These are phyloP conservation scores for Coemansia sp. DNA, from an alignment of 192 early-diverging fungal genomes.

Conservation along the genomic window DNA sequence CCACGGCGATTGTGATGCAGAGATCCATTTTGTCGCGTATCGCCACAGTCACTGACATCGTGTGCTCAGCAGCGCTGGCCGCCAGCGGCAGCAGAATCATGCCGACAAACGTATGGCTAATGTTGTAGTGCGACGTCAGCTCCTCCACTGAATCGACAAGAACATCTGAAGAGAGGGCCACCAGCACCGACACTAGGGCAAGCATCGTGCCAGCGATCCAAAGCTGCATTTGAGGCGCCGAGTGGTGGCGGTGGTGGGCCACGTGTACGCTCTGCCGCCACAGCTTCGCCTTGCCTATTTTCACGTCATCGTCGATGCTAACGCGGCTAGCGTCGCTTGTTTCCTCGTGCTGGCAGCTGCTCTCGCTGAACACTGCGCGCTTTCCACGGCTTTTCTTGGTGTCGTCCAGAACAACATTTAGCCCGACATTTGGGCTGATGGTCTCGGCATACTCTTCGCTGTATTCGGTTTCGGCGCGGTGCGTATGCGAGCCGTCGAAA, in stretches of 20 bases:
- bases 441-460: slow-evolving; percentile 47
- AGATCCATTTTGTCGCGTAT: slow-evolving; percentile 90
- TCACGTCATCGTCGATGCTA: background rate
- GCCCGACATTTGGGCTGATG: background rate
- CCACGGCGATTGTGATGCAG: slow-evolving; percentile 74
- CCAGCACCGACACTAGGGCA: slow-evolving; percentile 62
- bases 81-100: slow-evolving; percentile 91
- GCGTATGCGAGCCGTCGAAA: slow-evolving; percentile 47
- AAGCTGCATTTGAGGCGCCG: slow-evolving; percentile 59
- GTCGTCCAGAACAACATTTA: slow-evolving; percentile 4
- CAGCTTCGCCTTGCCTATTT: slow-evolving; percentile 5
- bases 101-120: slow-evolving; percentile 87
- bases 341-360: background rate
- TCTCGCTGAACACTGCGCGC: slow-evolving; percentile 8
- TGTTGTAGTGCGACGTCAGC: slow-evolving; percentile 62
- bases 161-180: slow-evolving; percentile 79
- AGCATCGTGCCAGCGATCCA: slow-evolving; percentile 65
- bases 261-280: slow-evolving; percentile 10
- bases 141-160: slow-evolving; percentile 68
- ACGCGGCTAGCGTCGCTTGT: background rate
- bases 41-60: slow-evolving; percentile 82
- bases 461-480: slow-evolving; percentile 40
- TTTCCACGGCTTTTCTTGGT: background rate
- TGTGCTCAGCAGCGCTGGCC: slow-evolving; percentile 85
- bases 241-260: slow-evolving; percentile 23